Evolutionary conservation across 164 flowering plant species (phyloP), one percentile per base, ranked within the genome.

Genomic region (Akebia trifoliata): DNA sequence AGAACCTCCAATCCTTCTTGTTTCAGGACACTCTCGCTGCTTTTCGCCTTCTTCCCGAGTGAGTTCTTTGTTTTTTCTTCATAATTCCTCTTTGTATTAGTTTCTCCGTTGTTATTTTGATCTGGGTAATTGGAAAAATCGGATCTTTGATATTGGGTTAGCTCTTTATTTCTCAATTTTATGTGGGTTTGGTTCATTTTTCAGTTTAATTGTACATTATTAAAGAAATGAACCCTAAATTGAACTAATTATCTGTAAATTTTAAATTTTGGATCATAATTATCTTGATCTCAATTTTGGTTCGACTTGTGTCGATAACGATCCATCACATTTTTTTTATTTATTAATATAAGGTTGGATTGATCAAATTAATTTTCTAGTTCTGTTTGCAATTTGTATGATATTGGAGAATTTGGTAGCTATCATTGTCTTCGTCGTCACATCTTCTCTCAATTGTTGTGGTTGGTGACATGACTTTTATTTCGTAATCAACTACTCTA

Each of bases 21-120:
- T 80, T 85, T 65, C 76, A 83, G 11, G 87, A 89, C 68, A 66
- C 78, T 62, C 76, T 92, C 62, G 8, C 76, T 31, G 93, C 95
- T 57, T 85, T 89, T 55, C 82, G 80, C 42, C 76, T 80, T 58
- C 89, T 88, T 60, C 87, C 98, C 28, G 29, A 63, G 96, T 85
- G 67, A 73, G 79, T 66, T 12, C 14, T 32, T 11, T 5, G 22
- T 15, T 22, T 40, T 52, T 39, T 37, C 5, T n/a, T 46, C 56
- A 24, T 6, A 36, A 24, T 3, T 50, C 37, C 56, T 45, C 31
- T 11, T 11, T 8, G 10, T 36, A 6, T 26, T 25, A n/a, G n/a
- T 63, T 30, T 18, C 18, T 37, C 9, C 15, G 2, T 4, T 14
- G 15, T 14, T n/a, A 25, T 21, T 36, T 8, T 25, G 2, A 48